Evolutionary conservation across 352 stramenopile species (phyloP), one percentile per base, ranked within the genome.

Genomic region (Globisporangium nodosum): DNA sequence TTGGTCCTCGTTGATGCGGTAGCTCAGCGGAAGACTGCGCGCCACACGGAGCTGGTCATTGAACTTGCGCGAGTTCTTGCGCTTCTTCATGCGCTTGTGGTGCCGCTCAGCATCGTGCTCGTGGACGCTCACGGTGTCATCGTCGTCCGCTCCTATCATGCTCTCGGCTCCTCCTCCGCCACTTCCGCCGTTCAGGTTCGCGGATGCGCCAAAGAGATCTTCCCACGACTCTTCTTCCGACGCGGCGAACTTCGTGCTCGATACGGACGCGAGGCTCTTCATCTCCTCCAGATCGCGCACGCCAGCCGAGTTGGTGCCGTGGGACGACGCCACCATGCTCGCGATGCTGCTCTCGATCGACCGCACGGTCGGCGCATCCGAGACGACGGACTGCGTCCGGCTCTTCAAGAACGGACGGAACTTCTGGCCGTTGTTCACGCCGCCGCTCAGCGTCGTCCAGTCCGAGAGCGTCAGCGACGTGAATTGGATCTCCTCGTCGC

Each of bases 11-110:
- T 80, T 63, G 45, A 88, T 84, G 3, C 78, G 74, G n/a, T 69
- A 63, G 60, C 69, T 82, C n/a, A 86, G 56, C 52, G 80, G 72
- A 9, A 86, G 61, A 24, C 63, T 70, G 18, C 80, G 76, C 13
- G 78, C 74, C n/a, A 86, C 45, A 1, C 77, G 77, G 40, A 90
- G 63, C 50, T 87, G 74, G 24, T 88, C 77, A 39, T 87, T 88
- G 56, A 85, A 87, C 55, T 85, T 86, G 24, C 81, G 73, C 27
- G 78, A 77, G 46, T 74, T 87, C 63, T 85, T 85, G n/a, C 67
- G 65, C 48, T 76, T 78, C 63, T 87, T 87, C 64, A 71, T 60
- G 18, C 70, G 70, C 50, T 84, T 72, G 13, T 60, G 64, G 13
- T 60, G 64, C 45, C 77, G 81, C 4, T 82, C 71, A 20, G 61